Percentiles rank a stretch among this genome's conserved stretches.
Conservation (phyloP, 805 yeast genomes). For the Starmerella scarabaei region DNA sequence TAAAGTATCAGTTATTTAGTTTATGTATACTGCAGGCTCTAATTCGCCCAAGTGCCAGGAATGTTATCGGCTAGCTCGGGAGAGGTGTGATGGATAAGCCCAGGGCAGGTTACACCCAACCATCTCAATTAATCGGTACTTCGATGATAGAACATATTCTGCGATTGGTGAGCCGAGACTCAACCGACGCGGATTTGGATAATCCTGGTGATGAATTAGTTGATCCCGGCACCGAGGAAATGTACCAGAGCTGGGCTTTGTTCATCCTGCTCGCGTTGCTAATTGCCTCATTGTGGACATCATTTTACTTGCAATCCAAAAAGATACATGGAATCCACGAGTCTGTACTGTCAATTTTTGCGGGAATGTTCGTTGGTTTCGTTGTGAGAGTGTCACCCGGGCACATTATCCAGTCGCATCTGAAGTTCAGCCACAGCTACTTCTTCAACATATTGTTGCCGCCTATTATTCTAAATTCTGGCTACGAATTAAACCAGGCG, state of each 20-base stretch:
- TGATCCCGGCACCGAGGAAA: conserved; percentile 86
- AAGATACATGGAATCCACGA: conserved; percentile 94
- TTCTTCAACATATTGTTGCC: conserved; percentile 90
- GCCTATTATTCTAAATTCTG: conserved; percentile 90
- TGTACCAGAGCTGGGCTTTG: conserved; percentile 94
- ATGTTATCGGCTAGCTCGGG: too few species aligned
- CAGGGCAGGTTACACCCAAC: too few species aligned
- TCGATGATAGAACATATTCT: too few species aligned
- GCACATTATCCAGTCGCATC: conserved; percentile 92
- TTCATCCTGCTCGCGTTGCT: conserved; percentile 70
- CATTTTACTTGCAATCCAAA: conserved; percentile 81
- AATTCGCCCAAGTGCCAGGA: too few species aligned
- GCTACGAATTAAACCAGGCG: conserved; percentile 91
- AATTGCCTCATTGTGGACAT: conserved; percentile 87
- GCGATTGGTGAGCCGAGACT: conserved; percentile 23
- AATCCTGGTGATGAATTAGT: conserved; percentile 40
- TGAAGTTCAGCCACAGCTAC: conserved; percentile 84
- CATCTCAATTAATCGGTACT: too few species aligned
- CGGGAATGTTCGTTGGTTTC: conserved; percentile 92
- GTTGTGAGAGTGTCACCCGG: conserved; percentile 88
- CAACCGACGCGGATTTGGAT: conserved; percentile 30
- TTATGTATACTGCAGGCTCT: too few species aligned
- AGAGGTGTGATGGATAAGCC: too few species aligned
- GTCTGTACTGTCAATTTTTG: conserved; percentile 87
- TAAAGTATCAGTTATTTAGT: too few species aligned